Evolutionary conservation across 1,284 basidiomycete genomes (phyloP).

Genomic region (Phylloporus sp.): DNA sequence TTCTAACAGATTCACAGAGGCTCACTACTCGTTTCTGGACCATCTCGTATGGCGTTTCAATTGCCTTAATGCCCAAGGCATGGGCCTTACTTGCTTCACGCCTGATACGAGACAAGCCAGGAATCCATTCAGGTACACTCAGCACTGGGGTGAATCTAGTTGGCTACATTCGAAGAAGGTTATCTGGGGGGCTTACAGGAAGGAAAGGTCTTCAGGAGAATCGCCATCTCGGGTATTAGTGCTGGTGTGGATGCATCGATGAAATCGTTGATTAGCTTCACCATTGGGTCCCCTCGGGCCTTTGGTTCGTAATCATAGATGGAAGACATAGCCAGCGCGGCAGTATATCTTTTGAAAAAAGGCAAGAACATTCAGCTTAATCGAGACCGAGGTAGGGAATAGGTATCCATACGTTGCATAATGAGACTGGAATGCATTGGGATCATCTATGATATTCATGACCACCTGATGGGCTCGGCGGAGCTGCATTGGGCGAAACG

Average conservation of each 20-base stretch:
- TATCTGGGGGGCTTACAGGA: slow-evolving; percentile 11
- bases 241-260: not conserved
- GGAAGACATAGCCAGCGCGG: not conserved
- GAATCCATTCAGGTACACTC: slow-evolving; percentile 22
- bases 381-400: not conserved
- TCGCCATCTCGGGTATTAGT: not conserved
- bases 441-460: too few relatives aligned
- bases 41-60: too few relatives aligned
- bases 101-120: too few relatives aligned
- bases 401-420: not conserved
- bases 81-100: too few relatives aligned
- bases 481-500: too few relatives aligned
- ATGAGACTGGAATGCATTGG: too few relatives aligned
- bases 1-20: too few relatives aligned
- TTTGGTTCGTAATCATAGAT: slow-evolving; percentile 4
- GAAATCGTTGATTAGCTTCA: not conserved
- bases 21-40: too few relatives aligned
- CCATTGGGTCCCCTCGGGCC: not conserved
- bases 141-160: too few relatives aligned
- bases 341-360: not conserved
- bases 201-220: slow-evolving; percentile 15
- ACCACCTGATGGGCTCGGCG: too few relatives aligned
- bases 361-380: not conserved
- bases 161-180: too few relatives aligned
- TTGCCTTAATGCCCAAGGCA: too few relatives aligned